Evolutionary conservation across 2,329 filamentous ascomycete species (phyloP), one percentile per base, ranked within the genome.

Genomic region (Curvularia spicifera): DNA sequence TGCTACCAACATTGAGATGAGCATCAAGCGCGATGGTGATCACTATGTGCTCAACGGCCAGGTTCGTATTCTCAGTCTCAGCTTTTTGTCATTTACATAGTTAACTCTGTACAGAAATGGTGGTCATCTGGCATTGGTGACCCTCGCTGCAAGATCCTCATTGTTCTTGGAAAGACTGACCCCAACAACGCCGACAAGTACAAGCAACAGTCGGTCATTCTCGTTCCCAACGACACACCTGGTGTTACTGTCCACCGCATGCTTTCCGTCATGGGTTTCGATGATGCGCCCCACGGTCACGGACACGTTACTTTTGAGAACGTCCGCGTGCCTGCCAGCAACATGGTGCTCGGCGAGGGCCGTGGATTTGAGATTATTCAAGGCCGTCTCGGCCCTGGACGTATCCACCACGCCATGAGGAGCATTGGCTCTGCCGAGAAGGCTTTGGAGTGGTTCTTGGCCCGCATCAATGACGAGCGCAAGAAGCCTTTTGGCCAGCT

Each of bases 281-380:
- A 98, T 76, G 95, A 99, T 71, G 95, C 95, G n/a, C 95, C 95
- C 2, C 95, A 99, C 78, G 95, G 95, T 55, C 95, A 99, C 80
- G 95, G 93, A 44, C 94, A 99, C 78, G 87, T 99, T 74, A 86
- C 83, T 35, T 98, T 99, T 80, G 84, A 88, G 58, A 90, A 98
- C 75, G 95, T 98, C 62, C 90, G 94, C 58, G 91, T 99, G 0
- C 94, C 94, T 7, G 87, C 83, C 31, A 81, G 82, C 70, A 95
- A 91, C 81, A 89, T 99, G 73, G 90, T 98, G 10, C 89, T 99
- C 3, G 94, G 95, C 60, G 91, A 95, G 77, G 95, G 95, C 65
- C 88, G 91, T 63, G 95, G 95, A 20, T 99, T 99, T 77, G 95
- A 99, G 79, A 97, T 99, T 74, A 97, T 99, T 74, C 95, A 99